phyloP scores from a whole-genome alignment of 2,329 filamentous ascomycete genomes.

The Colletotrichum ledebouriae region DNA sequence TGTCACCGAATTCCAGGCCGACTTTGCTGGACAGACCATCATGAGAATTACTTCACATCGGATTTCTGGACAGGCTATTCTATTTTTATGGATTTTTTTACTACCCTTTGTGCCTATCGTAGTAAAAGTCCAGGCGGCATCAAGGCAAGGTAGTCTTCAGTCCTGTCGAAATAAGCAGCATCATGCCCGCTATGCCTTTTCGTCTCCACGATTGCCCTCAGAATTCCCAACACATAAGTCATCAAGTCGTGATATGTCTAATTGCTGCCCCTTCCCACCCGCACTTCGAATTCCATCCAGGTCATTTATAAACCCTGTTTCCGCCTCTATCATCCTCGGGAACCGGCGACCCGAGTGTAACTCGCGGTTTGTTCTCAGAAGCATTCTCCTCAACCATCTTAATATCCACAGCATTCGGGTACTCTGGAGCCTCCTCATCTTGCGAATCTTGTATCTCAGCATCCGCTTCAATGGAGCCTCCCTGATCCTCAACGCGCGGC shows the following conservation, averaged over 20 bases:
- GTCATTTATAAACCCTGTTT: background rate
- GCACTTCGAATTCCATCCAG: background rate
- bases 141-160: too few species aligned
- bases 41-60: too few species aligned
- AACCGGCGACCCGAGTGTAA: slow-evolving; percentile 25
- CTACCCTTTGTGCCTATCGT: too few species aligned
- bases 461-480: background rate
- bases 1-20: background rate
- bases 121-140: too few species aligned
- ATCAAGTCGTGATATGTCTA: slow-evolving; percentile 26
- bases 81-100: too few species aligned
- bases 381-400: background rate
- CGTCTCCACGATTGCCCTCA: background rate
- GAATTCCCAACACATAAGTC: slow-evolving; percentile 14
- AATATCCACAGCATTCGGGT: background rate
- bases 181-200: background rate
- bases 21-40: too few species aligned
- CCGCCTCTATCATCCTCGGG: background rate
- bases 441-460: background rate
- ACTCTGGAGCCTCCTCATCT: background rate
- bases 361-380: background rate
- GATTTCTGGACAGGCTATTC: too few species aligned
- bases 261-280: background rate
- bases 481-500: background rate
- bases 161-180: too few species aligned